phyloP scores from a whole-genome alignment of 176 grass and related monocot genomes.

The Oryza meyeriana region DNA sequence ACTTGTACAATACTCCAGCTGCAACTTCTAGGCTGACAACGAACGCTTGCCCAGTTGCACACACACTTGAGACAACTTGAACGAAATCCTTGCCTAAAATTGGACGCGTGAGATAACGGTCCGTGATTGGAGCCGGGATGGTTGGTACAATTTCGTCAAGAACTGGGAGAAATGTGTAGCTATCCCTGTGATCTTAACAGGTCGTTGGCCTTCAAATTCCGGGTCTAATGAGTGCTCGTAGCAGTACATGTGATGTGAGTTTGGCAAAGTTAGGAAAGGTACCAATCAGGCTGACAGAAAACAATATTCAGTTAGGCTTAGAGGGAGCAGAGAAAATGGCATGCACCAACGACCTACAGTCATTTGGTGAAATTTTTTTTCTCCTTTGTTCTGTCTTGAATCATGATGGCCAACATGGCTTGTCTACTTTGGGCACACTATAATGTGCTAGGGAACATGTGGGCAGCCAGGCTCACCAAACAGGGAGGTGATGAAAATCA shows the following conservation, averaged over 20 bases:
- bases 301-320: not conserved
- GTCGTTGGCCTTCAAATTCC: not conserved
- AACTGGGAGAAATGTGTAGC: not conserved
- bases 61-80: too few species aligned
- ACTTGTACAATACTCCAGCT: not conserved
- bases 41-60: not conserved
- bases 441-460: not conserved
- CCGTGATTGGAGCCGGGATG: conserved; percentile 12
- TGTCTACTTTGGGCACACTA: not conserved
- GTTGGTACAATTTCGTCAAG: not conserved
- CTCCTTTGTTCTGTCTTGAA: not conserved
- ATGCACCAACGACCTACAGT: not conserved
- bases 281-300: not conserved
- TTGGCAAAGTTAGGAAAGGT: conserved; percentile 36
- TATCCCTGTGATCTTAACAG: conserved; percentile 1
- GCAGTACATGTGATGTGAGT: not conserved
- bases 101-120: not conserved
- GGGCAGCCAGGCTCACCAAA: conserved; percentile 20
- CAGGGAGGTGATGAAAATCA: not conserved
- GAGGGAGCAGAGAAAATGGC: not conserved
- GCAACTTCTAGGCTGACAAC: too few species aligned
- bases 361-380: not conserved
- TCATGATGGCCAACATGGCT: not conserved
- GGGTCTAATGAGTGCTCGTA: not conserved
- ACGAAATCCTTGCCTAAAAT: conserved; percentile 19